Evolutionary conservation across 2,329 filamentous ascomycete genomes (phyloP), one percentile per base, ranked within the genome.

Genomic region (Pyrenochaeta sp.): DNA sequence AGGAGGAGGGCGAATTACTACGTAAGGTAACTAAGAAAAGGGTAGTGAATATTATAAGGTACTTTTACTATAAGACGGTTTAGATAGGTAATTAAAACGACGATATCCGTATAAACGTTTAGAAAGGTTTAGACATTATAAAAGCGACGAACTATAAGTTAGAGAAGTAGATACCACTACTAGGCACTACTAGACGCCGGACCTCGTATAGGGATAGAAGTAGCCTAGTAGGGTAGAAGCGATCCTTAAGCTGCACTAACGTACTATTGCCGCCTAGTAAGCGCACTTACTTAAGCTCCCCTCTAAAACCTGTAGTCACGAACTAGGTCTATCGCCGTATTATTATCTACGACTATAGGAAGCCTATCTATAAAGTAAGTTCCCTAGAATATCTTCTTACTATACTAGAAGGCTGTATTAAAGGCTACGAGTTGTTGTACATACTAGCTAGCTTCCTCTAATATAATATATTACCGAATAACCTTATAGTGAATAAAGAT

Each of bases 321-420:
- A 79, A 80, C 66, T 66, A 74, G 31, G 69, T 81, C 47, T 73
- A 79, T 65, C 72, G 75, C 47, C 71, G 77, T 48, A 61, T 81
- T 18, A 73, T 81, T 58, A 43, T 81, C 46, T 45, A 53, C 30
- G 75, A 81, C 61, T 81, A 75, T 58, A 69, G 76, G 30, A 75
- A 74, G 58, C 67, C 74, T 4, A 79, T 81, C 44, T 79, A 79
- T 54, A 69, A 75, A 59, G 76, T 74, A 42, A 78, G 71, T 69
- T 79, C 75, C 41, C 66, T 37, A 36, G 29, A 12, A 9, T 30
- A 30, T 20, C 62, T 81, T 29, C 69, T 81, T 58, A 50, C 68
- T 43, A 75, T 68, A 6, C 44, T 81, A 0, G 70, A 75, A 49
- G 60, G 63, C 45, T 78, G 73, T 44, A 27, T 27, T 27, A 9